Evolutionary conservation across 2,329 filamentous ascomycete genomes (phyloP).

Genomic region (Stachybotrys elegans): DNA sequence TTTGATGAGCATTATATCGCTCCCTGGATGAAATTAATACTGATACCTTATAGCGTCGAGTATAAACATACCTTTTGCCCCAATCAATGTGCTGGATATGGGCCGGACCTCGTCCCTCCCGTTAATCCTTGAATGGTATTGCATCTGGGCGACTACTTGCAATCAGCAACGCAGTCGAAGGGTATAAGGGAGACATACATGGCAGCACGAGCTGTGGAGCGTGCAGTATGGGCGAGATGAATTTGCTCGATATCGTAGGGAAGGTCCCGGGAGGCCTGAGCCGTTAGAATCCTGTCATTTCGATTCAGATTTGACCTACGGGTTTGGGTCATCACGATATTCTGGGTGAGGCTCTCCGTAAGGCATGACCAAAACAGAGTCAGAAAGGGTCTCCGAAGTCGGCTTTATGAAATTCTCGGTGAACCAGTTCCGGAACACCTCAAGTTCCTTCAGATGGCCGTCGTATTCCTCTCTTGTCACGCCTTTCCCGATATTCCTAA

Average conservation of each 20-base stretch:
- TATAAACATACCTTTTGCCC: conserved; percentile 1
- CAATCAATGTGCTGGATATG: conserved; percentile 7
- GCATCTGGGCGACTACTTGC: conserved; percentile 6
- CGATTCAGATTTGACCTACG: background rate
- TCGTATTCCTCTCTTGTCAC: background rate
- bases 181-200: background rate
- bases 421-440: background rate
- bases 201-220: conserved; percentile 1
- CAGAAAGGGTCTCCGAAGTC: background rate
- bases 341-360: background rate
- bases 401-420: background rate
- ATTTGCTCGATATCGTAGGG: background rate
- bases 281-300: background rate
- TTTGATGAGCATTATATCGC: conserved; percentile 8
- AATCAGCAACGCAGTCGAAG: background rate
- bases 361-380: background rate
- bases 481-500: background rate
- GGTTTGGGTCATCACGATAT: background rate
- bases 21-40: background rate
- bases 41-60: background rate
- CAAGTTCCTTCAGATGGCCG: background rate
- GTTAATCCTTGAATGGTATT: conserved; percentile 6
- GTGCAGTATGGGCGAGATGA: conserved; percentile 3
- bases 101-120: conserved; percentile 5
- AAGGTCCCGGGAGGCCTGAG: background rate